Percentiles rank a stretch among this genome's conserved stretches.
These are phyloP conservation scores for Gypsophila paniculata DNA, from an alignment of 179 eudicot species.

Conservation along the genomic window DNA sequence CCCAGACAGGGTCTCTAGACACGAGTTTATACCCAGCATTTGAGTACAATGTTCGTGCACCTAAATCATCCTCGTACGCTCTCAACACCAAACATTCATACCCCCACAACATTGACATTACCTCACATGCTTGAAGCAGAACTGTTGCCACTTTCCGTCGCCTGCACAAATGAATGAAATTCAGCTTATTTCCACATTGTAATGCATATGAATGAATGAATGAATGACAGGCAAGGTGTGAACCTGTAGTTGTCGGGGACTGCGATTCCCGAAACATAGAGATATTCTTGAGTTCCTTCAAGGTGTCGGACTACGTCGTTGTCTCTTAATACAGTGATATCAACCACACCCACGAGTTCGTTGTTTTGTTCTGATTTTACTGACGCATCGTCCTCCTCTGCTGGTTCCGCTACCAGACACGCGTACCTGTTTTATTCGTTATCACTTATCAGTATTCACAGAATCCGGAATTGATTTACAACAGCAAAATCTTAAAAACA, in stretches of 20 bases:
- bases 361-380: conserved; percentile 8
- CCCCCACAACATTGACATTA: conserved; percentile 55
- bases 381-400: conserved; percentile 19
- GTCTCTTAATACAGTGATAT: conserved; percentile 71
- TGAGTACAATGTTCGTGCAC: conserved; percentile 65
- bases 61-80: conserved; percentile 82
- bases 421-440: conserved; percentile 58
- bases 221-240: not conserved
- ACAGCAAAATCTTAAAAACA: not conserved
- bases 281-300: conserved; percentile 59
- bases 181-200: not conserved
- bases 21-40: conserved; percentile 77
- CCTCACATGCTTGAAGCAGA: conserved; percentile 78
- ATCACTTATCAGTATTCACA: not conserved
- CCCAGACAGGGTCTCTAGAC: conserved; percentile 68
- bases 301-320: conserved; percentile 54
- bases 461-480: not conserved
- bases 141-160: conserved; percentile 84
- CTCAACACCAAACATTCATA: conserved; percentile 57
- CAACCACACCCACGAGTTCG: conserved; percentile 78
- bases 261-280: conserved; percentile 89
- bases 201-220: not conserved
- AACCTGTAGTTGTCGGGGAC: conserved; percentile 66
- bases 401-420: conserved; percentile 75
- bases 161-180: conserved; percentile 34